A percentile compares a stretch with the other conserved stretches of the same genome.
Conservation (phyloP, 169 alveolate genomes). For the Plasmodium fragile region DNA sequence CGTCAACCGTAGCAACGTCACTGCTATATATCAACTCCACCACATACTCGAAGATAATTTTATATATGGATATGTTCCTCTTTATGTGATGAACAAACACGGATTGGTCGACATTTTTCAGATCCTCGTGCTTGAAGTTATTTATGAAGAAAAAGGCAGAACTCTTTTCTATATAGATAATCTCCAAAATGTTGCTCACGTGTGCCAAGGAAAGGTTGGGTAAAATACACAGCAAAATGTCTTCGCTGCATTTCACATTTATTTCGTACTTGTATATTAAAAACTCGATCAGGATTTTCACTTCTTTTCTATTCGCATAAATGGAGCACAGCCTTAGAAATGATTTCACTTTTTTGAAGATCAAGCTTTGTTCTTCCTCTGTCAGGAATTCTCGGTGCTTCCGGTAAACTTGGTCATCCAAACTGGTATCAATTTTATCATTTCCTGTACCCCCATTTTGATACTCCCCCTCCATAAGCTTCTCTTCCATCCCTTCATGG, state of each 20-base stretch:
- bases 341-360: conserved; percentile 32
- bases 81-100: conserved; percentile 45
- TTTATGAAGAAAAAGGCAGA: conserved; percentile 50
- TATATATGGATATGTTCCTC: conserved; percentile 42
- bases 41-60: conserved; percentile 36
- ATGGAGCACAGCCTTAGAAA: conserved; percentile 64
- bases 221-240: conserved; percentile 31
- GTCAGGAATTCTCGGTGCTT: conserved; percentile 71
- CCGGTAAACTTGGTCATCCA: conserved; percentile 25
- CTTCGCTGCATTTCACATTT: conserved; percentile 61
- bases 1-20: background rate
- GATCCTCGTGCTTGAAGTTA: conserved; percentile 25
- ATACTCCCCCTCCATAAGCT: background rate
- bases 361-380: conserved; percentile 41
- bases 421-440: background rate
- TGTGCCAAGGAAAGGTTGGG: conserved; percentile 23
- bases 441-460: background rate
- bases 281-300: conserved; percentile 55
- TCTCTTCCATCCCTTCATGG: background rate
- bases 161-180: conserved; percentile 46
- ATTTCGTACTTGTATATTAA: conserved; percentile 70
- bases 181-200: conserved; percentile 53
- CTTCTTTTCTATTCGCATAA: conserved; percentile 45
- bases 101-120: conserved; percentile 15
- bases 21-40: conserved; percentile 18